These are phyloP conservation scores for Sugiyamaella smithiae DNA, from an alignment of 805 yeast genomes.

Conservation along the genomic window DNA sequence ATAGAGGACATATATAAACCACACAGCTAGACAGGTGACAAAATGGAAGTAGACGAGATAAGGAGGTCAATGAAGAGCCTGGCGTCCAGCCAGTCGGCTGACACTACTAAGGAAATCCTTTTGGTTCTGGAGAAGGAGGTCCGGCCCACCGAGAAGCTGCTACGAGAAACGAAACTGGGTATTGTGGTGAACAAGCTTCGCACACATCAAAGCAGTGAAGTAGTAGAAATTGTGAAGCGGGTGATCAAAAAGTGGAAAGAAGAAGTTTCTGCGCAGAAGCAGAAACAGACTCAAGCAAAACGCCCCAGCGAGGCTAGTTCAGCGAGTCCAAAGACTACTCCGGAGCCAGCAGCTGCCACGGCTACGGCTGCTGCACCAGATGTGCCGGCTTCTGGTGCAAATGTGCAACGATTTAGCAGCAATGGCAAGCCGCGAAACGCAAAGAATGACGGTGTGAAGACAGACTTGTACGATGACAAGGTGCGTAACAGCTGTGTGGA, in stretches of 20 bases:
- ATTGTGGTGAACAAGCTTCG: constrained; percentile 90
- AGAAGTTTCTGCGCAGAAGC: constrained; percentile 55
- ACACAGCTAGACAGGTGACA: no score
- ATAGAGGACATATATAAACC: no score
- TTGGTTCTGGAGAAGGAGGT: constrained; percentile 65
- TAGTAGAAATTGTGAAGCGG: constrained; percentile 68
- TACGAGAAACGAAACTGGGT: constrained; percentile 95
- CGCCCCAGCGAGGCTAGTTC: constrained; percentile 2
- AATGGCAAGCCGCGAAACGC: constrained; percentile 66
- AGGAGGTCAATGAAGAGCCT: constrained; percentile 64
- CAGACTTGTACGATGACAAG: constrained; percentile 65
- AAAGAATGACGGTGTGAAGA: constrained; percentile 73
- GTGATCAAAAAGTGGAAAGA: constrained; percentile 91
- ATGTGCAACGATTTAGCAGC: constrained; percentile 41
- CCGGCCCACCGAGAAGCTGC: constrained; percentile 76
- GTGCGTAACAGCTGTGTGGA: constrained; percentile 81
- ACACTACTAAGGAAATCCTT: constrained; percentile 63
- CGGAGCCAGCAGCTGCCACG: constrained; percentile 14
- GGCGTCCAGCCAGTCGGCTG: constrained; percentile 68
- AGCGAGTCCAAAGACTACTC: constrained; percentile 10
- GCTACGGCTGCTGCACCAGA: constrained; percentile 12
- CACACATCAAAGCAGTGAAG: constrained; percentile 56
- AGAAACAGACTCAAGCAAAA: constrained; percentile 21
- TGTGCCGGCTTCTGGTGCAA: constrained; percentile 19
- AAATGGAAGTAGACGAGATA: constrained; percentile 56